phyloP scores from a whole-genome alignment of 169 alveolate species.

The Plasmodium gaboni region DNA sequence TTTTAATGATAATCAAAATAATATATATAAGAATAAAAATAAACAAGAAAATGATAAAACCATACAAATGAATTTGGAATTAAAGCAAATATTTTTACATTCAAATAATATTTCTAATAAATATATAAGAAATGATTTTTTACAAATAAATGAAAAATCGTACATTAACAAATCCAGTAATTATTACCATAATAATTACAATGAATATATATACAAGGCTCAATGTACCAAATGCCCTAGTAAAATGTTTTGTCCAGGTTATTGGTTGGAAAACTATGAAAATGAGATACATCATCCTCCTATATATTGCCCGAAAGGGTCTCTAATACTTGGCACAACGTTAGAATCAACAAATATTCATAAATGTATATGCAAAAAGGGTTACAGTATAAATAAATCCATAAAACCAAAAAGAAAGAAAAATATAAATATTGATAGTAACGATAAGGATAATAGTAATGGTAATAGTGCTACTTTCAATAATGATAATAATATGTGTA shows the following conservation, averaged over 20 bases:
- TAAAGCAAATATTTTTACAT: too few species aligned
- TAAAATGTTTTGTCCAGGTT: constrained; percentile 71
- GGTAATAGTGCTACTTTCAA: constrained; percentile 76
- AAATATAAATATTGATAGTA: too few species aligned
- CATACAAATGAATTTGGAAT: too few species aligned
- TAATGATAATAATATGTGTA: constrained; percentile 47
- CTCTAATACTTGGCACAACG: constrained; percentile 81
- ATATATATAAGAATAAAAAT: too few species aligned
- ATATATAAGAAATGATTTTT: too few species aligned
- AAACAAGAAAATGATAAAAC: too few species aligned
- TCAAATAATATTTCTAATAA: too few species aligned
- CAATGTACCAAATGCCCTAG: constrained; percentile 51
- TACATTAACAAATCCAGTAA: too few species aligned
- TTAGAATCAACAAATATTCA: constrained; percentile 78
- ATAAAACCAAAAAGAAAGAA: too few species aligned
- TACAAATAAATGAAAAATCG: too few species aligned
- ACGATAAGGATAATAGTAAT: constrained; percentile 19
- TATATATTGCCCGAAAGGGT: constrained; percentile 83
- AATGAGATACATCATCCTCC: constrained; percentile 82
- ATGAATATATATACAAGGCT: neutral
- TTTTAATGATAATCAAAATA: too few species aligned
- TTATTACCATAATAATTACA: neutral
- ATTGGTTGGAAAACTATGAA: constrained; percentile 46
- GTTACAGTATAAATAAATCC: constrained; percentile 72
- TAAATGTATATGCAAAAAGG: constrained; percentile 84